Evolutionary conservation across 2,329 filamentous ascomycete species (phyloP).

Genomic region (Paracoccidioides lutzii): DNA sequence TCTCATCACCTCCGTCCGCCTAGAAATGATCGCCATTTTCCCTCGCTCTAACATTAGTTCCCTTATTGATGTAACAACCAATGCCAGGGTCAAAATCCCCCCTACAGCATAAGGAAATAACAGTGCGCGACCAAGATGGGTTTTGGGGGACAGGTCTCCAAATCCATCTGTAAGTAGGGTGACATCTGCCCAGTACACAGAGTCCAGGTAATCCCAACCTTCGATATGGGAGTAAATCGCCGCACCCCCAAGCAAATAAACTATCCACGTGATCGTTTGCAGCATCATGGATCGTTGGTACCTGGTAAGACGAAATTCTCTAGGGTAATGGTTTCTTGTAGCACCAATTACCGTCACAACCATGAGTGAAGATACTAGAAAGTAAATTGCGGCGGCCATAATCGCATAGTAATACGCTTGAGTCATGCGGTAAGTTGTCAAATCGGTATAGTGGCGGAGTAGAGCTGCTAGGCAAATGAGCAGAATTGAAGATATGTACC

Average conservation of each 20-base stretch:
- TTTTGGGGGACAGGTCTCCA: slow-evolving; percentile 21
- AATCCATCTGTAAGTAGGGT: slow-evolving; percentile 26
- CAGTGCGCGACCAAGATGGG: slow-evolving; percentile 22
- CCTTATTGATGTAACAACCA: slow-evolving; percentile 25
- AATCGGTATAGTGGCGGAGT: slow-evolving; percentile 29
- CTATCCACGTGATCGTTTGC: slow-evolving; percentile 30
- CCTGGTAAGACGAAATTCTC: slow-evolving; percentile 43
- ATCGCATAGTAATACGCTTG: slow-evolving; percentile 49
- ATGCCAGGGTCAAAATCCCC: slow-evolving; percentile 23
- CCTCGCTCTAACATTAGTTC: slow-evolving; percentile 28
- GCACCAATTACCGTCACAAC: slow-evolving; percentile 45
- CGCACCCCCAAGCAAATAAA: slow-evolving; percentile 29
- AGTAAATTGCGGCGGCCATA: slow-evolving; percentile 45
- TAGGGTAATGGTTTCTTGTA: slow-evolving; percentile 40
- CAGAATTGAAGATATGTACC: slow-evolving; percentile 41
- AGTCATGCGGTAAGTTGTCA: slow-evolving; percentile 35
- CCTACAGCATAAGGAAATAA: slow-evolving; percentile 26
- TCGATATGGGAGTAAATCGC: slow-evolving; percentile 27
- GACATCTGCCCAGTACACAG: slow-evolving; percentile 24
- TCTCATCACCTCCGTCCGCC: slow-evolving; percentile 24
- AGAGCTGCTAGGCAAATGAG: slow-evolving; percentile 41
- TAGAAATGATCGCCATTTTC: slow-evolving; percentile 23
- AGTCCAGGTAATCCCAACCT: slow-evolving; percentile 23
- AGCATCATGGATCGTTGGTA: slow-evolving; percentile 43
- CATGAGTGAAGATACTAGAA: slow-evolving; percentile 43